A percentile compares a stretch with the other conserved stretches of the same genome.
Conservation (phyloP, 2,329 filamentous ascomycete genomes). For the Apiospora aurea region DNA sequence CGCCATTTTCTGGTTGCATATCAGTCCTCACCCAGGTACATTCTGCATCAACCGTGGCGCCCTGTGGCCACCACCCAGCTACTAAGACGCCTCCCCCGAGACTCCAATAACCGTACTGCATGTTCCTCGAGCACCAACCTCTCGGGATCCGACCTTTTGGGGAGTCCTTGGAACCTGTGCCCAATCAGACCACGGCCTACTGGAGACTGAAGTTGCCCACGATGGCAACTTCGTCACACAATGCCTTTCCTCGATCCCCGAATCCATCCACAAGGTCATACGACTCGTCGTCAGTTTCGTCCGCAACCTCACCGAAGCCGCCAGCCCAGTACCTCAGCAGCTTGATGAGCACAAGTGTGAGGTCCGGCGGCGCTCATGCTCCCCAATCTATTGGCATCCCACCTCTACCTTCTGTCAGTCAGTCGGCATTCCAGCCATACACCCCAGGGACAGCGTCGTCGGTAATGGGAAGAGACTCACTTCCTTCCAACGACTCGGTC, state of each 20-base stretch:
- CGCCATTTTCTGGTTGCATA: conserved; percentile 36
- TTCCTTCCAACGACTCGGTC: conserved; percentile 65
- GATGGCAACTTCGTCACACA: conserved; percentile 66
- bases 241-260: conserved; percentile 66
- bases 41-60: conserved; percentile 3
- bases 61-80: conserved; percentile 7
- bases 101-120: conserved; percentile 43
- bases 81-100: conserved; percentile 32
- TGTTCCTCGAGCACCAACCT: conserved; percentile 49
- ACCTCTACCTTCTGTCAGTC: conserved; percentile 54
- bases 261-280: conserved; percentile 68
- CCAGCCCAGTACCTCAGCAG: conserved; percentile 60
- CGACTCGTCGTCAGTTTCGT: conserved; percentile 70
- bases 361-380: conserved; percentile 56
- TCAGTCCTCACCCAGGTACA: conserved; percentile 32
- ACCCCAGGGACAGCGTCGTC: conserved; percentile 57
- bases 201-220: conserved; percentile 43
- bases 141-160: conserved; percentile 47
- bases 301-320: conserved; percentile 65
- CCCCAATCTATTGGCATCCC: conserved; percentile 63
- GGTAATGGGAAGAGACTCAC: conserved; percentile 64
- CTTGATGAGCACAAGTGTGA: conserved; percentile 59
- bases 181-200: conserved; percentile 44
- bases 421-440: conserved; percentile 59
- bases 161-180: conserved; percentile 47